Conservation (phyloP, 2,329 filamentous ascomycete species). For the Penicillium polonicum region DNA sequence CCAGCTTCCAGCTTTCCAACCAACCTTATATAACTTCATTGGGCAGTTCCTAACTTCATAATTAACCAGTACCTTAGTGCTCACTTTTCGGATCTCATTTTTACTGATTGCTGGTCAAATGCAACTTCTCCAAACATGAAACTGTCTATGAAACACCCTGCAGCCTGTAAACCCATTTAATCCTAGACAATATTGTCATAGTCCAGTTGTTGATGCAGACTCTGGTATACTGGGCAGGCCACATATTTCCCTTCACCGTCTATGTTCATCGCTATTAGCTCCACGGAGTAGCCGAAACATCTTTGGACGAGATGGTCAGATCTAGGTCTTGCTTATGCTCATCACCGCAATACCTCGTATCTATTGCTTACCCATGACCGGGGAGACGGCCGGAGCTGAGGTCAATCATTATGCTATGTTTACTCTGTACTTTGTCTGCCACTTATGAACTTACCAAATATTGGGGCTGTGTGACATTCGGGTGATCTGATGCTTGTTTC, state of each 20-base stretch:
- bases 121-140: background rate
- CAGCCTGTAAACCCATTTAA: background rate
- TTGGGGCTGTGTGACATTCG: conserved; percentile 11
- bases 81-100: background rate
- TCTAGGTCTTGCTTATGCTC: background rate
- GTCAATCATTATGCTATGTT: background rate
- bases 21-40: background rate
- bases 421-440: background rate
- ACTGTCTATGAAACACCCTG: conserved; percentile 5
- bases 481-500: conserved; percentile 15
- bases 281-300: conserved; percentile 7
- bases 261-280: background rate
- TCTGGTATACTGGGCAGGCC: background rate
- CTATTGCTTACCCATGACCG: background rate
- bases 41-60: background rate
- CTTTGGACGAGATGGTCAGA: conserved; percentile 1
- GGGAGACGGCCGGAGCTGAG: background rate
- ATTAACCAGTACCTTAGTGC: background rate
- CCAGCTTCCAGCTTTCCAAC: no score
- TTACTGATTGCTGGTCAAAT: background rate
- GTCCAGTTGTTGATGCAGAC: background rate
- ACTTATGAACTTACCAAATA: background rate
- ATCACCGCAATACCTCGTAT: background rate
- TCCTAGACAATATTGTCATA: background rate
- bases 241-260: conserved; percentile 1